phyloP scores from a whole-genome alignment of 78 protist genomes.

The Bigelowiella natans region DNA sequence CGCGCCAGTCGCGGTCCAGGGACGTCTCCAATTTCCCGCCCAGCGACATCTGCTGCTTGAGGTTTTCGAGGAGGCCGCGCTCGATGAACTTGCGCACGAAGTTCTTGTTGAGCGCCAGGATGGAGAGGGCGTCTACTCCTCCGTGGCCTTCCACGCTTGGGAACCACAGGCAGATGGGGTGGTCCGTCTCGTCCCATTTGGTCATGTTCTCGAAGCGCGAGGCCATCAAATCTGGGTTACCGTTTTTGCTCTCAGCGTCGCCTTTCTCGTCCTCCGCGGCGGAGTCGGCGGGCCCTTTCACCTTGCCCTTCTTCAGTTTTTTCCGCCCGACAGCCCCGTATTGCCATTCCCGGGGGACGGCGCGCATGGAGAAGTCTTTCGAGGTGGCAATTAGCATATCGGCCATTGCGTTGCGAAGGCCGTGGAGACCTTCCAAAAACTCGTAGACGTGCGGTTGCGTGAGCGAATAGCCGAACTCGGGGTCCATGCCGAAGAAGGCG shows the following conservation, averaged over 20 bases:
- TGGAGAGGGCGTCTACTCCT: background rate
- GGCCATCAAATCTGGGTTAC: background rate
- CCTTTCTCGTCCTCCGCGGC: background rate
- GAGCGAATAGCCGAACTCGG: background rate
- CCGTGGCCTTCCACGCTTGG: background rate
- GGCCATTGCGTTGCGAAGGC: background rate
- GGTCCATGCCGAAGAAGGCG: background rate
- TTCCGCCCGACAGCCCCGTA: background rate
- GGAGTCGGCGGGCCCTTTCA: background rate
- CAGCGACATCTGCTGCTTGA: background rate
- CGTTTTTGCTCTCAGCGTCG: background rate
- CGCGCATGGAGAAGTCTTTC: slow-evolving; percentile 1
- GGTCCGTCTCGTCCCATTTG: background rate
- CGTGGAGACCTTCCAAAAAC: background rate
- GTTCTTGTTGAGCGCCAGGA: background rate
- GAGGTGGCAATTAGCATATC: background rate
- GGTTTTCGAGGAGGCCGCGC: background rate
- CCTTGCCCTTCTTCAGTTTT: background rate
- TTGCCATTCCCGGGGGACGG: background rate
- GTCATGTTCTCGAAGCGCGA: background rate
- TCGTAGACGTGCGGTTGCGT: background rate
- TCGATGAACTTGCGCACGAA: background rate
- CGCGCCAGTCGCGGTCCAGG: background rate
- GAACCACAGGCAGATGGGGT: background rate
- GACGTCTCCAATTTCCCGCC: too few species aligned